These are phyloP conservation scores for Astrothelium subdiscretum DNA, from an alignment of 495 filamentous ascomycete genomes.

Conservation along the genomic window DNA sequence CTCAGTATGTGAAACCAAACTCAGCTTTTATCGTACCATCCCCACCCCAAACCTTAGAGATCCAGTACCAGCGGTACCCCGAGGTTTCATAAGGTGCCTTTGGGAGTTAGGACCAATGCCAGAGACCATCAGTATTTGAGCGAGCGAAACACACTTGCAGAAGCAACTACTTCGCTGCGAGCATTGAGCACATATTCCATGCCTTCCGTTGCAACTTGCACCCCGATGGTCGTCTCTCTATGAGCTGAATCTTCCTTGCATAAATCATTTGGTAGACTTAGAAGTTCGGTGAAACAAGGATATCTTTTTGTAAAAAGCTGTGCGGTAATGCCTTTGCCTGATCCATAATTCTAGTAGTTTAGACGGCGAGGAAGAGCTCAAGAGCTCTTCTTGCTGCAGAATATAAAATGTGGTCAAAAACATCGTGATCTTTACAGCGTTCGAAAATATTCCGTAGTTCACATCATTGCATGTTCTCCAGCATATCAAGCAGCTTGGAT, in stretches of 20 bases:
- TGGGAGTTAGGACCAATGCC: not conserved
- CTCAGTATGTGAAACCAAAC: too few relatives aligned
- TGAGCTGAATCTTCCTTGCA: not conserved
- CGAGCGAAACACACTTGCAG: not conserved
- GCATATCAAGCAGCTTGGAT: too few relatives aligned
- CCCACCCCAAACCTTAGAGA: too few relatives aligned
- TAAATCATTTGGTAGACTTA: not conserved
- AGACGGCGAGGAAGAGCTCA: too few relatives aligned
- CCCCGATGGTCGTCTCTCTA: not conserved
- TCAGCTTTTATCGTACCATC: too few relatives aligned
- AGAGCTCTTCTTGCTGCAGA: too few relatives aligned
- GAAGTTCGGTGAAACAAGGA: not conserved
- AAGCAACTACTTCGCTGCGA: not conserved
- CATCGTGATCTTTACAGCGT: too few relatives aligned
- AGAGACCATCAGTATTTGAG: not conserved
- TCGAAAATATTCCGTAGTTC: not conserved
- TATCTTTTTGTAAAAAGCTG: not conserved
- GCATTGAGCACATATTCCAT: not conserved
- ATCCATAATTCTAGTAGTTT: not conserved
- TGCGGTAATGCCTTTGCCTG: not conserved
- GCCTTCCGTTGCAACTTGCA: not conserved
- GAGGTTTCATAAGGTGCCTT: not conserved
- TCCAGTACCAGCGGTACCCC: not conserved
- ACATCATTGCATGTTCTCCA: not conserved
- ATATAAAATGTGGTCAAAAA: too few relatives aligned